Base-by-base conservation (phyloP, 1,284 basidiomycete genomes). In the Erythrobasidium hasegawianum region DNA sequence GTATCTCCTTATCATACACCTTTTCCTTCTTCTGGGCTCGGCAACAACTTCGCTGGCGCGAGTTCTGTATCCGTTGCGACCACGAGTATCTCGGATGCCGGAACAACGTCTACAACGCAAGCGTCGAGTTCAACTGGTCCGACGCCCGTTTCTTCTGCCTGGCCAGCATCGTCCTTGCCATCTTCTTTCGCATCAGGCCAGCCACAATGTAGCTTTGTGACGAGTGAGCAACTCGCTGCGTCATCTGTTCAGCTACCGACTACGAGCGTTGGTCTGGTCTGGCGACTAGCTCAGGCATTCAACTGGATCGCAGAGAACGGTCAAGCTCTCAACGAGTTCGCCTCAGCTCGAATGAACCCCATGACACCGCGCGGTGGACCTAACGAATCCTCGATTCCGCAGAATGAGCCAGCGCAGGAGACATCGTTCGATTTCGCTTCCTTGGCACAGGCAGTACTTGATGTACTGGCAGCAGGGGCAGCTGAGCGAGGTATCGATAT, bases 391-490 rank as follows among this genome's bases (percentile, higher is more conserved):
- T 33, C 33, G 11, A 11, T 11, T 4, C 13, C 27, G 14, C 3
- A 10, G 14, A 39, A 2, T 22, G 27, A 45, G 20, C 38, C 18
- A 5, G 22, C n/a, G 22, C 20, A 26, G 57, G 53, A 39, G 1
- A 20, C 39, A 29, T 38, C 11, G 29, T 81, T 81, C 59, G 88
- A 89, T 75, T 82, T 89, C 24, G 86, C 85, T 3, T 86, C 88
- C 72, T 79, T 87, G 74, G 72, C 89, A 64, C 87, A 89, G 76
- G 83, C 81, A 70, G 85, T 87, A 1, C 90, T 90, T 10, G 93
- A 96, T 78, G 84, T 87, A 14, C 78, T 96, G 60, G 87, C 89
- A 71, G 90, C 90, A 5, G 81, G 86, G 27, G 88, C 90, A n/a
- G 87, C 89, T 1, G 84, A 90, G 71, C 83, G 81, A 54, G 88